Evolutionary conservation across 768 basidiomycete species (phyloP).

Genomic region (Suillus bovinus): DNA sequence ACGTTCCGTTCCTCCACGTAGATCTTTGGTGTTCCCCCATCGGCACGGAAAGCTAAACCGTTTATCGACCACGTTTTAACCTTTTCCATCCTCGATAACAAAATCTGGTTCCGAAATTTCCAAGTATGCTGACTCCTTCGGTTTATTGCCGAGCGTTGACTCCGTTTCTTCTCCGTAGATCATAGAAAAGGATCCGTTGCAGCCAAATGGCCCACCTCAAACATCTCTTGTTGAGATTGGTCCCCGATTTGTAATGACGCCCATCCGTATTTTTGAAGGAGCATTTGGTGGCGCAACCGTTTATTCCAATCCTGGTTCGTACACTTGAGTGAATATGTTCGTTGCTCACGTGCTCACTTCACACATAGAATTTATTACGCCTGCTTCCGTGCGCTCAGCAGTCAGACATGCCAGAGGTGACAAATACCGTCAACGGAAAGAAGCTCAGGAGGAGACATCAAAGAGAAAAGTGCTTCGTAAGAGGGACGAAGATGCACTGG

Average conservation of each 20-base stretch:
- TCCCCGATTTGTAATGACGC: constrained; percentile 94
- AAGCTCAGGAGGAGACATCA: constrained; percentile 66
- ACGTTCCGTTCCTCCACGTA: constrained; percentile 32
- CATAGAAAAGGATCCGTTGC: constrained; percentile 89
- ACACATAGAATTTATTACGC: constrained; percentile 84
- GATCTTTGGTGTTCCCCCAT: constrained; percentile 94
- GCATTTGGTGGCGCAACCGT: constrained; percentile 94
- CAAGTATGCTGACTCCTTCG: constrained; percentile 57
- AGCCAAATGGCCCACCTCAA: constrained; percentile 82
- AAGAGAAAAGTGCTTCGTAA: constrained; percentile 63
- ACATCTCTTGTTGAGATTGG: constrained; percentile 96
- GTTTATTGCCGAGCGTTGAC: constrained; percentile 1
- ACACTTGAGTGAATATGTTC: neutral
- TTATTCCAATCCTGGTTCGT: constrained; percentile 89
- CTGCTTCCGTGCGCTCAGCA: constrained; percentile 74
- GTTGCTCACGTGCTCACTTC: constrained; percentile 4
- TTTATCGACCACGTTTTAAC: constrained; percentile 98
- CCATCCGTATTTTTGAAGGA: constrained; percentile 97
- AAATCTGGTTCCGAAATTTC: constrained; percentile 99
- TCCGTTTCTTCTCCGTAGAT: constrained; percentile 52
- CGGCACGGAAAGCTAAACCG: constrained; percentile 90
- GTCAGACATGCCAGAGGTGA: constrained; percentile 71
- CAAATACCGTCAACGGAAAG: constrained; percentile 82
- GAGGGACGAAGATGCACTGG: constrained; percentile 75
- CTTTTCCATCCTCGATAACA: constrained; percentile 92